Base-by-base conservation (phyloP, 768 basidiomycete genomes). In the Cyclocybe cylindracea region DNA sequence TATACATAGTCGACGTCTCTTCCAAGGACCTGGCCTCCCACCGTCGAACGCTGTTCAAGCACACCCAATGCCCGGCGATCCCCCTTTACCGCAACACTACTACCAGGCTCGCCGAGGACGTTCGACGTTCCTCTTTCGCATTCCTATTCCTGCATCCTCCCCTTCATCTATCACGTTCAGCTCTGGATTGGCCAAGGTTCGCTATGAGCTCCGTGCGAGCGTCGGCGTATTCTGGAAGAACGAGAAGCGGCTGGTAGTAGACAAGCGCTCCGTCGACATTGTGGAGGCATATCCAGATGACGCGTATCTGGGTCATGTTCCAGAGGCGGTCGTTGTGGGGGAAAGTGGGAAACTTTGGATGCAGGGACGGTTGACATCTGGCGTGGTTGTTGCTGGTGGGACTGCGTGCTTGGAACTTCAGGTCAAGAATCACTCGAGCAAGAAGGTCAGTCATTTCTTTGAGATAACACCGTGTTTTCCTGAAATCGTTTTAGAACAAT, bases 341-440 rank as follows among this genome's bases (percentile, higher is more conserved):
- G 91, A 94, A 62, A 82, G 79, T 56, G 91, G 91, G 5, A 91
- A 87, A 66, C 76, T 94, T 31, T 90, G 88, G 85, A 79, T 82
- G 40, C 86, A 87, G 60, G 90, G 82, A 1, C 79, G 71, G 48
- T 63, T 94, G 13, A 69, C 88, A 18, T 86, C 83, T 33, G 83
- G 79, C 7, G 68, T 86, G 10, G 61, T 86, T 13, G 75, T 90
- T 7, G 80, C 86, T 31, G 91, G 91, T 7, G 81, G 84, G 61
- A 81, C 79, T 53, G 85, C 79, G 13, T 87, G 85, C 62, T 74
- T 93, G 39, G 86, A 91, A 60, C 68, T 94, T 47, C 83, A 86
- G 55, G 85, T 93, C 43, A 91, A 85, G 75, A 94, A 94, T 60
- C 86, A 91, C 63, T 88, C 90, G 1, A 70, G 72, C 45, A 89